A percentile compares a stretch with the other conserved stretches of the same genome.
Evolutionary conservation across 495 filamentous ascomycete genomes (phyloP).

Genomic region (Trichoderma virens): DNA sequence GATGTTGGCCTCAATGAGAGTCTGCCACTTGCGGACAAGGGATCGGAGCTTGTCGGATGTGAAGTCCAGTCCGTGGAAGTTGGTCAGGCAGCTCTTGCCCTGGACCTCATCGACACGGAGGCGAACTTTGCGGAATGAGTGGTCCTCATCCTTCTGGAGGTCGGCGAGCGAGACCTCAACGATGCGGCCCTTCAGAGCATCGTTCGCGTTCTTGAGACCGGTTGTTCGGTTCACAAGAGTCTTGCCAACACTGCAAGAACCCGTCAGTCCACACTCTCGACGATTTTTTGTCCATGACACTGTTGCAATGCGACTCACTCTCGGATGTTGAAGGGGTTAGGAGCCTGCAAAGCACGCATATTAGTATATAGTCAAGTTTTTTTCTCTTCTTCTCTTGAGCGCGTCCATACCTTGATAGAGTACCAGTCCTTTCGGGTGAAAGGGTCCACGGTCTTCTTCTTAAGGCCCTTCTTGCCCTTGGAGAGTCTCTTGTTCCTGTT

Average conservation of each 20-base stretch:
- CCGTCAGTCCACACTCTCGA: slow-evolving; percentile 11
- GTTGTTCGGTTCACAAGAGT: slow-evolving; percentile 98
- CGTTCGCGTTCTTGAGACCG: slow-evolving; percentile 99
- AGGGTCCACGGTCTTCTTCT: slow-evolving; percentile 97
- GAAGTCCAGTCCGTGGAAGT: slow-evolving; percentile 99
- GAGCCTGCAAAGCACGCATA: slow-evolving; percentile 55
- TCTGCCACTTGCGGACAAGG: slow-evolving; percentile 98
- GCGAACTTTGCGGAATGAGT: slow-evolving; percentile 98
- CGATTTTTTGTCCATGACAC: not conserved
- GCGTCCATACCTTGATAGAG: slow-evolving; percentile 70
- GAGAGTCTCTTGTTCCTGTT: slow-evolving; percentile 98
- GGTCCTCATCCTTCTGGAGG: slow-evolving; percentile 98
- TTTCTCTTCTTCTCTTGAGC: not conserved
- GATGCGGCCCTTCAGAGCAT: slow-evolving; percentile 96
- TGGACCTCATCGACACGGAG: slow-evolving; percentile 97
- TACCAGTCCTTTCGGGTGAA: slow-evolving; percentile 99
- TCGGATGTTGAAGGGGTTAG: slow-evolving; percentile 88
- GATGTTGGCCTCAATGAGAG: slow-evolving; percentile 97
- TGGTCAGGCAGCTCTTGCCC: slow-evolving; percentile 99
- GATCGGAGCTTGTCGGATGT: slow-evolving; percentile 99
- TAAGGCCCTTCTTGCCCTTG: slow-evolving; percentile 99
- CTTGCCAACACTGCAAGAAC: slow-evolving; percentile 76
- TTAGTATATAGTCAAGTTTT: slow-evolving; percentile 14
- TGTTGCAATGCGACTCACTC: slow-evolving; percentile 62
- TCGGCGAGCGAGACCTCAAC: slow-evolving; percentile 98